A percentile compares a stretch with the other conserved stretches of the same genome.
Evolutionary conservation across 2,329 filamentous ascomycete genomes (phyloP).

Genomic region (Aspergillus uvarum): DNA sequence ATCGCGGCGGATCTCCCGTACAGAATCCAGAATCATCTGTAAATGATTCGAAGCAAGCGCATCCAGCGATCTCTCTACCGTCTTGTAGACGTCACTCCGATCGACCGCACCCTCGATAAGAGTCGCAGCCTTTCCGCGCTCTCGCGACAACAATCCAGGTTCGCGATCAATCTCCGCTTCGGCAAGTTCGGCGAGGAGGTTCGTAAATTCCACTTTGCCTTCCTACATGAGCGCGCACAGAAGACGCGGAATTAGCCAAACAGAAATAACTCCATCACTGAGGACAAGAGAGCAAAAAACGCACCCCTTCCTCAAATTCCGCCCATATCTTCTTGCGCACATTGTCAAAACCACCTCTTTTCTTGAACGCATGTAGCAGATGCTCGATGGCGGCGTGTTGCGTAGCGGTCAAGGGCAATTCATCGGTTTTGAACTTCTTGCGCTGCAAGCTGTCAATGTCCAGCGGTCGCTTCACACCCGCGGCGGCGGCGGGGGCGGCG

Average conservation of each 20-base stretch:
- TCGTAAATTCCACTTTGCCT: conserved; percentile 52
- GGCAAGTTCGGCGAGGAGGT: conserved; percentile 55
- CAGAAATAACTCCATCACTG: not conserved
- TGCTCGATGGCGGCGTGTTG: conserved; percentile 61
- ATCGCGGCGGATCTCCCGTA: conserved; percentile 57
- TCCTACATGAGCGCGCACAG: conserved; percentile 40
- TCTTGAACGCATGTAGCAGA: conserved; percentile 63
- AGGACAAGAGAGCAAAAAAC: conserved; percentile 19
- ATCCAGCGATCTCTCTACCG: conserved; percentile 56
- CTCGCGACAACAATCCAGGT: conserved; percentile 59
- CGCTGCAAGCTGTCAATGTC: conserved; percentile 37
- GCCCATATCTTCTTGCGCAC: conserved; percentile 62
- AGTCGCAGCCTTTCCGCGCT: conserved; percentile 61
- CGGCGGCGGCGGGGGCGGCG: conserved; percentile 9
- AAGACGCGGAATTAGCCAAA: not conserved
- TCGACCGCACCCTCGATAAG: conserved; percentile 65
- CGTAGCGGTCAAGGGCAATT: conserved; percentile 59
- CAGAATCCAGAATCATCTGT: conserved; percentile 52
- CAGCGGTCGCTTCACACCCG: conserved; percentile 30
- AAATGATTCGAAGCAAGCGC: conserved; percentile 56
- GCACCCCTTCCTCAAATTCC: conserved; percentile 56
- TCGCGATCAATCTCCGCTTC: conserved; percentile 63
- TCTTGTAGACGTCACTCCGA: conserved; percentile 61
- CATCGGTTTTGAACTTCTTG: conserved; percentile 59
- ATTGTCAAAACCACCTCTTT: conserved; percentile 64